Evolutionary conservation across 2,329 filamentous ascomycete species (phyloP), one percentile per base, ranked within the genome.

Genomic region (Cercospora berteroae): DNA sequence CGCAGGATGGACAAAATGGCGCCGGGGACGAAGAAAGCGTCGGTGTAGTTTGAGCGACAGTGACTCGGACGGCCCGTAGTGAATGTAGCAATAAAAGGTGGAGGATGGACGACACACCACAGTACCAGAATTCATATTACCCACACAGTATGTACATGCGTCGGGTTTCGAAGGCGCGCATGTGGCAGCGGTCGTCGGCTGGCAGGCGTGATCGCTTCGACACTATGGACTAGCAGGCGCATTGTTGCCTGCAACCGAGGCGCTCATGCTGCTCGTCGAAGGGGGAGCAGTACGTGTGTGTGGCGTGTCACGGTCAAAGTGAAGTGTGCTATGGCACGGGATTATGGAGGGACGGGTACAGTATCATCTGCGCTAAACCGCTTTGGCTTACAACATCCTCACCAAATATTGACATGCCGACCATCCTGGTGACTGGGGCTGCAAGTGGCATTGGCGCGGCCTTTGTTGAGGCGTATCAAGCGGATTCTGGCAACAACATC

Each of bases 371-470:
- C 44, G 44, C 44, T 50, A 50, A 50, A 23, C 44, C 44, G 44
- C 44, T 50, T 50, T 50, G 44, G 44, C 44, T 6, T 13, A 50
- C 20, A 13, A 50, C 44, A 50, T 50, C 44, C 44, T 50, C 44
- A 48, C n/a, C 44, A 13, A 50, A 6, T 23, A 42, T 33, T 39
- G 42, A 31, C 13, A 69, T 71, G 69, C 63, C 63, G 7, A 69
- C 72, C 7, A 74, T 81, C 13, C 63, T 80, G 29, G 73, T 81
- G 29, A 75, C 79, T 5, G 79, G 79, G 31, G 78, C 79, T 2
- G 77, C 79, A 31, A 78, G 73, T 64, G 79, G 79, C n/a, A 70
- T 81, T 18, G 79, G 79, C 20, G 73, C 73, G 3, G 77, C 75
- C 18, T 80, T 80, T 60, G 48, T 80, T 36, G 55, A 72, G 16